Evolutionary conservation across 345 rosid genomes (phyloP).

Genomic region (Diplotaxis tenuifolia): DNA sequence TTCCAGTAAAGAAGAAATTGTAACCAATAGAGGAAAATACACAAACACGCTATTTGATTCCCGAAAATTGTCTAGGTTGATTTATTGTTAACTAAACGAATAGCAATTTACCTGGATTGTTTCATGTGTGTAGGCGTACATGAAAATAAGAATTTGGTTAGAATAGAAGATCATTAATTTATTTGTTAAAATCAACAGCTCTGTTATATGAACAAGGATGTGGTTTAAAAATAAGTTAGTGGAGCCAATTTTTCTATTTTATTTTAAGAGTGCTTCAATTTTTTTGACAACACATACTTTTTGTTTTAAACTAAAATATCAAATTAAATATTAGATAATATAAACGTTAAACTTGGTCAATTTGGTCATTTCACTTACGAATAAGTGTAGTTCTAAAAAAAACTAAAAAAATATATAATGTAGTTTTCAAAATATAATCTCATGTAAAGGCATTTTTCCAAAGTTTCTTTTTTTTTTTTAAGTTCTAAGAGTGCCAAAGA

Average conservation of each 20-base stretch:
- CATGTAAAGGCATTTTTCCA: background rate
- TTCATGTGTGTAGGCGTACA: background rate
- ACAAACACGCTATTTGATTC: background rate
- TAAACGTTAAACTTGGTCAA: background rate
- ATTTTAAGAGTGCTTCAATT: too few relatives aligned
- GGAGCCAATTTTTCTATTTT: background rate
- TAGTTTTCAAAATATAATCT: background rate
- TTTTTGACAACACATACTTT: too few relatives aligned
- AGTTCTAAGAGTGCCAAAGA: too few relatives aligned
- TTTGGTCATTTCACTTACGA: background rate
- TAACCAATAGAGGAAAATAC: too few relatives aligned
- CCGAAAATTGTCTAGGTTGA: background rate
- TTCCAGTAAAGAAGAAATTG: too few relatives aligned
- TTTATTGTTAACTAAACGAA: background rate
- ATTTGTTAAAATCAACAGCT: too few relatives aligned
- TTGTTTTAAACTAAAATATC: background rate
- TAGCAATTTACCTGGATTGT: background rate
- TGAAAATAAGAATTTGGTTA: background rate
- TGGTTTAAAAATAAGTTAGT: background rate
- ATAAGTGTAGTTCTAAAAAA: background rate
- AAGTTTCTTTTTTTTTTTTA: too few relatives aligned
- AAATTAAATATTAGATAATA: too few relatives aligned
- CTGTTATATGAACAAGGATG: background rate
- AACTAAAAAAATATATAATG: too few relatives aligned
- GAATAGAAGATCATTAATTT: too few relatives aligned